Evolutionary conservation across 2,329 filamentous ascomycete species (phyloP), one percentile per base, ranked within the genome.

Genomic region (Pseudocercospora vitis): DNA sequence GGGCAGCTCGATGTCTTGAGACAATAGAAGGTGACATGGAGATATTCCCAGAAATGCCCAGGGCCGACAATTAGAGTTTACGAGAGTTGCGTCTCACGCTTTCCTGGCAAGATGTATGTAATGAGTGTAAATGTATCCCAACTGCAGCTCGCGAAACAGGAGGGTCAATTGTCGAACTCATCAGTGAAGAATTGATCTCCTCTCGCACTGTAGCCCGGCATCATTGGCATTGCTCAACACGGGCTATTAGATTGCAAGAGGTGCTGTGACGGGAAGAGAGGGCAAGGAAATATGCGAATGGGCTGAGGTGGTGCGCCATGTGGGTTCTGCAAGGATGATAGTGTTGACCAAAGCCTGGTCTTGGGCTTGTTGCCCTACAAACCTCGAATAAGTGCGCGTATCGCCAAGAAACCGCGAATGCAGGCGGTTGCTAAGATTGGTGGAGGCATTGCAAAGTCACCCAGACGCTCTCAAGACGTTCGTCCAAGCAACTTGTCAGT

Each of bases 191-290:
- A n/a, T 78, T 67, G 51, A 59, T 87, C 68, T 88, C 71, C 83
- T 86, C 84, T 81, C 74, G 79, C 81, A 78, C 84, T 86, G 83
- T 87, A 86, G 86, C 84, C 82, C 83, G 72, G 70, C 74, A 78
- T 77, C 79, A 84, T 73, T 59, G 70, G 62, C 9, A 12, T 24
- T 73, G 72, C 72, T 76, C 65, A 62, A 61, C 63, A 76, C 71
- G 82, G 81, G 82, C 78, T 84, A 86, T 86, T 86, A 84, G 81
- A 87, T 84, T 76, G 81, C 78, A 79, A 82, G 84, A 87, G 83
- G 72, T 54, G 11, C 31, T 35, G 14, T 7, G 39, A 39, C 14
- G 39, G 28, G 12, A 29, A 12, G 28, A 29, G 28, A 29, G 28
- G 7, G 28, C 28, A 14, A 37, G 19, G 11, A 9, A 8, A 37